These are phyloP conservation scores for Carex parvula DNA, from an alignment of 176 grass and related monocot genomes.

Conservation along the genomic window DNA sequence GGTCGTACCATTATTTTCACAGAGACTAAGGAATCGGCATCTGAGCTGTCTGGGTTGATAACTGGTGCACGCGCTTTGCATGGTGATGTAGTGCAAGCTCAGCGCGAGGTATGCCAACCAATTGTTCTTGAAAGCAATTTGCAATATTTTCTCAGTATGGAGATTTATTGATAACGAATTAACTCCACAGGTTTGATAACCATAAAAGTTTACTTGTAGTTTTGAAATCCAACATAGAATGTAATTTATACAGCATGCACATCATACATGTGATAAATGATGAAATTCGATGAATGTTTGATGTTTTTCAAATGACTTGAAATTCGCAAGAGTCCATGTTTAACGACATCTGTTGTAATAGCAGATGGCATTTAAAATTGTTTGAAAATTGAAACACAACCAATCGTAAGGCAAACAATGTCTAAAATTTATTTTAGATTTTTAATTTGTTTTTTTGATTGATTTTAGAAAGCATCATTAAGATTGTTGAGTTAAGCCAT, in stretches of 20 bases:
- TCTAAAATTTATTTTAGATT: background rate
- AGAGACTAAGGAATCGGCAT: slow-evolving; percentile 78
- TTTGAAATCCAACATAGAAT: background rate
- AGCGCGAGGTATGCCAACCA: slow-evolving; percentile 73
- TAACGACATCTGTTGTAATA: background rate
- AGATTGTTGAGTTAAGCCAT: background rate
- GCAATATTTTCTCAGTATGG: background rate
- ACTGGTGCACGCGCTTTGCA: slow-evolving; percentile 82
- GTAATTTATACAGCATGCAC: background rate
- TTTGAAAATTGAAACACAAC: too few relatives aligned
- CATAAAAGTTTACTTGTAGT: background rate
- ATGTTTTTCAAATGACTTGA: background rate
- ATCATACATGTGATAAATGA: background rate
- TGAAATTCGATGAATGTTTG: background rate
- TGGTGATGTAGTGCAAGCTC: slow-evolving; percentile 83
- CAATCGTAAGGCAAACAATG: background rate
- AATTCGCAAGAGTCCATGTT: background rate
- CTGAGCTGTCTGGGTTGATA: slow-evolving; percentile 70
- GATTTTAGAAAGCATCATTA: background rate
- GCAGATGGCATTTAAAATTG: background rate
- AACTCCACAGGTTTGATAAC: background rate
- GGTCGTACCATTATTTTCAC: slow-evolving; percentile 95
- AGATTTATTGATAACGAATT: background rate
- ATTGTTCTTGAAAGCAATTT: background rate
- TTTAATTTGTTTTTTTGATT: background rate